Base-by-base conservation (phyloP, 148 eudicot species). In the Polygonum aviculare region DNA sequence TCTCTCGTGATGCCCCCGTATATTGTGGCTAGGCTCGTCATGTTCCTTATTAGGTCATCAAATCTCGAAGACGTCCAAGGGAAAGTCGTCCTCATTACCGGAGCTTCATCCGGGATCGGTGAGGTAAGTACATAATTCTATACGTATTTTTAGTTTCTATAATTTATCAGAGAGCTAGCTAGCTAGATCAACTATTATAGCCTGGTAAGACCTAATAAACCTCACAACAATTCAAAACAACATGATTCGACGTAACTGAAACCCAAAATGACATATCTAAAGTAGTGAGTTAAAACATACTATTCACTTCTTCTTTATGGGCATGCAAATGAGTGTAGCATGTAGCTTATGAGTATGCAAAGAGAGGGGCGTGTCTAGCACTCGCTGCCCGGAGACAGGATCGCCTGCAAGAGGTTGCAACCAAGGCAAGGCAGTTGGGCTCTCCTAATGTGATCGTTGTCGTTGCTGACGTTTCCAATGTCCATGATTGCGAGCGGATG, bases 31-130 rank as follows among this genome's bases (percentile, higher is more conserved):
- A 67, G 44, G 21, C 21, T 67, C 72, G 16, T 67, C 72, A 7
- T 2, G 21, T 67, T 67, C 72, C 45, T 67, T 36, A 16, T 38
- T 11, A 67, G 21, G 11, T 67, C 75, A 5, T 45, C 4, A 2
- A 19, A 12, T 7, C 15, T 33, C 15, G 75, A 72, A 45, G 75
- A 72, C 36, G 75, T 72, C 54, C 15, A 72, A 8, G 75, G 75
- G 4, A 72, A 81, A 74, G 84, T 81, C 16, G 76, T 81, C 47
- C 76, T 81, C 75, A 78, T 81, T 67, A 81, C 84, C 16, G 84
- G 84, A 26, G 84, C 80, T 71, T 78, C 81, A 8, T 81, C 83
- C 26, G 83, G 83, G 33, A 77, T 77, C 22, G 83, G 83, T 2
- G 80, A 81, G 83, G 84, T 81, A 60, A 14, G 22, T n/a, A 60